These are phyloP conservation scores for Immersiella caudata DNA, from an alignment of 495 filamentous ascomycete genomes.

Conservation along the genomic window DNA sequence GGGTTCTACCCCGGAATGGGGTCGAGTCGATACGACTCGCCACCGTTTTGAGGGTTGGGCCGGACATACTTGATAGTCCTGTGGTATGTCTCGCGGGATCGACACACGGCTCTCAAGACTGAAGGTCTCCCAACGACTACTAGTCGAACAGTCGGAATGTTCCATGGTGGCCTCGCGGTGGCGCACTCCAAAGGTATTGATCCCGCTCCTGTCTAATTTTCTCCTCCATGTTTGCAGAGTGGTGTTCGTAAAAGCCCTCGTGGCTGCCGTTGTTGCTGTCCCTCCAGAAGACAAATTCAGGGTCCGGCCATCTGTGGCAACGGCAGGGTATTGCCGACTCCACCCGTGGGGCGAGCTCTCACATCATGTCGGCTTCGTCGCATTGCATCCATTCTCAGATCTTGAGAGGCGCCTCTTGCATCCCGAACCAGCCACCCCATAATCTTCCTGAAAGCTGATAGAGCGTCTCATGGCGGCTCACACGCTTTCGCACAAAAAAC, in stretches of 20 bases:
- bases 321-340: no score
- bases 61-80: background rate
- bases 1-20: background rate
- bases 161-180: background rate
- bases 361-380: background rate
- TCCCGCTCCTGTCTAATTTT: no score
- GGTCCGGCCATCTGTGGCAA: no score
- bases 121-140: background rate
- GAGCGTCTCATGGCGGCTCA: background rate
- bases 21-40: background rate
- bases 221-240: no score
- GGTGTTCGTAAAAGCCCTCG: no score
- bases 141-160: background rate
- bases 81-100: background rate
- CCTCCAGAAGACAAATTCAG: no score
- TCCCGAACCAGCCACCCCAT: background rate
- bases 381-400: background rate
- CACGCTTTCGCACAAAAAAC: background rate
- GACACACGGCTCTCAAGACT: background rate
- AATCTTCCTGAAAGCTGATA: background rate
- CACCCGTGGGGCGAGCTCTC: no score
- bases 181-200: no score
- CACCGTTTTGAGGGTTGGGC: background rate
- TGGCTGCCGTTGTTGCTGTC: no score
- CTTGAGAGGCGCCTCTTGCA: background rate